A percentile compares a stretch with the other conserved stretches of the same genome.
These are phyloP conservation scores for thale cress (Arabidopsis thaliana) DNA, from an alignment of 345 rosid genomes.

Conservation along the genomic window DNA sequence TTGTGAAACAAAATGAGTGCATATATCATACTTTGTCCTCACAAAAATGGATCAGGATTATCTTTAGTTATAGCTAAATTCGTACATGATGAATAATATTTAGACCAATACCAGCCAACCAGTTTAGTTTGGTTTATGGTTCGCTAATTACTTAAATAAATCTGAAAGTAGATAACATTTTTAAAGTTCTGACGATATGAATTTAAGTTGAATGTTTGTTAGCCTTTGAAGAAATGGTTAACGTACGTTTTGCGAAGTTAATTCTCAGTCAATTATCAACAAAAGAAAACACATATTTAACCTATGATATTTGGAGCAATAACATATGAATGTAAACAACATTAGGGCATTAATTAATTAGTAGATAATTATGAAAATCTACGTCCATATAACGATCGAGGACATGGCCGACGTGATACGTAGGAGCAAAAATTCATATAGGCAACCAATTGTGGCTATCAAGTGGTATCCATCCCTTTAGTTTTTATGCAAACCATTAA, in stretches of 20 bases:
- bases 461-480: conserved; percentile 24
- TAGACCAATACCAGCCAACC: background rate
- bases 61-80: conserved; percentile 11
- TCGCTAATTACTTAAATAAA: background rate
- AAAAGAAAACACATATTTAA: background rate
- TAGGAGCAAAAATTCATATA: background rate
- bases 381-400: background rate
- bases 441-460: conserved; percentile 4
- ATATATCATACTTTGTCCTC: conserved; percentile 38
- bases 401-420: background rate
- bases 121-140: background rate
- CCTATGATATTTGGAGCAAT: background rate
- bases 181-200: background rate
- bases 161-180: background rate
- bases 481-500: conserved; percentile 16
- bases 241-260: background rate
- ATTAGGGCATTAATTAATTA: background rate
- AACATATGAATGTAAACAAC: conserved; percentile 1
- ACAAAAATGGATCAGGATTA: conserved; percentile 7
- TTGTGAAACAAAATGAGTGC: conserved; percentile 42
- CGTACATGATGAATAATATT: background rate
- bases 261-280: background rate
- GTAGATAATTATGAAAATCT: background rate
- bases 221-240: background rate
- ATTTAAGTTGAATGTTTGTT: conserved; percentile 7